phyloP scores from a whole-genome alignment of 306 rosid genomes.

The Cucumis cinereus region DNA sequence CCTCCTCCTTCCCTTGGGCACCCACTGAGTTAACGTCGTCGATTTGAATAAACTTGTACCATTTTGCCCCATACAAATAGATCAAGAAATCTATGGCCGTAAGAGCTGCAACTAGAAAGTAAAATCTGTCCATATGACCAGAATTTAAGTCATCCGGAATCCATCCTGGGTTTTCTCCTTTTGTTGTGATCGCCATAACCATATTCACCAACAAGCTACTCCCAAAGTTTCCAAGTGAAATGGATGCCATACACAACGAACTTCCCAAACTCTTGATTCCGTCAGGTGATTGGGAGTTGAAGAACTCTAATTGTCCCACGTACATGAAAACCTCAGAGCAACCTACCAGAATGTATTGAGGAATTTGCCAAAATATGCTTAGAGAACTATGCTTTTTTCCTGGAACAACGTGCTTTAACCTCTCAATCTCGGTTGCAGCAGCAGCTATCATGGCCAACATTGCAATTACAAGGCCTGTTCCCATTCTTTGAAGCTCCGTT shows the following conservation, averaged over 20 bases:
- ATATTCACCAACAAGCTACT: conserved; percentile 32
- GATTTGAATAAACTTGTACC: conserved; percentile 22
- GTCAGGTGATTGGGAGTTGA: conserved; percentile 44
- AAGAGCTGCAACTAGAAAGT: conserved; percentile 32
- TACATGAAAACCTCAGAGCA: conserved; percentile 44
- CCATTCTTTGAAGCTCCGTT: conserved; percentile 50
- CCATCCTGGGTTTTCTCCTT: conserved; percentile 29
- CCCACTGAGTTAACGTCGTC: neutral
- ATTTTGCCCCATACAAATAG: conserved; percentile 25
- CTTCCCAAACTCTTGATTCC: conserved; percentile 53
- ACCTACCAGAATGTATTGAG: conserved; percentile 47
- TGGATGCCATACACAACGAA: conserved; percentile 56
- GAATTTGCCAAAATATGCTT: conserved; percentile 33
- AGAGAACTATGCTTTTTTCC: conserved; percentile 27
- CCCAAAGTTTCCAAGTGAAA: conserved; percentile 44
- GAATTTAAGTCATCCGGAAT: conserved; percentile 32
- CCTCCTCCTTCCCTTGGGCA: neutral
- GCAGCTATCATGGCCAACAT: conserved; percentile 46
- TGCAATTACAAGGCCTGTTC: conserved; percentile 40
- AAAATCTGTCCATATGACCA: conserved; percentile 43
- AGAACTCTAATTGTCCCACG: conserved; percentile 23
- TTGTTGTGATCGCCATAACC: conserved; percentile 31
- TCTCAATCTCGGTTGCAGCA: conserved; percentile 25
- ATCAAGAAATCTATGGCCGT: conserved; percentile 29
- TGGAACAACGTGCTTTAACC: conserved; percentile 16